phyloP scores from a whole-genome alignment of 805 yeast species.

The Candida dajiaensis region DNA sequence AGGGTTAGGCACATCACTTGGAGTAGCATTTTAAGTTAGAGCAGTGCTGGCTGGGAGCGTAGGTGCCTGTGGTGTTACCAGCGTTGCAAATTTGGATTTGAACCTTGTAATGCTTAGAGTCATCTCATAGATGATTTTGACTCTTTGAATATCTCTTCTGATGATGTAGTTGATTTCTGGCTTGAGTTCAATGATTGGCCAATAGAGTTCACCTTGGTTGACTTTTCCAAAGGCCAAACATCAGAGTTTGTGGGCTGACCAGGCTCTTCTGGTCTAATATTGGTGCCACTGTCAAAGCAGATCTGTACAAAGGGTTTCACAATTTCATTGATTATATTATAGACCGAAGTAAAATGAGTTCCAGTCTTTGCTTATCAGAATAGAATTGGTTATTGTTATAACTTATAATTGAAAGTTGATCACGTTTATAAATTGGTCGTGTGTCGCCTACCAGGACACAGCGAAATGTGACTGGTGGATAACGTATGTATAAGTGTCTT shows the following conservation, averaged over 20 bases:
- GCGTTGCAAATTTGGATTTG: not conserved
- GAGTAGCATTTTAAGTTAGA: not conserved
- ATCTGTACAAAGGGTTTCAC: too few relatives aligned
- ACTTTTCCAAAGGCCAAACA: constrained; percentile 18
- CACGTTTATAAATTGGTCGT: too few relatives aligned
- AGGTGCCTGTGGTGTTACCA: not conserved
- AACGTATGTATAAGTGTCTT: too few relatives aligned
- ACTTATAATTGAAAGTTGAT: too few relatives aligned
- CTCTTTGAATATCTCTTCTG: constrained; percentile 6
- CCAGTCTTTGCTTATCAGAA: too few relatives aligned
- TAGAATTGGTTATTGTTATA: too few relatives aligned
- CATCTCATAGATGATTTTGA: not conserved
- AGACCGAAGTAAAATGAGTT: too few relatives aligned
- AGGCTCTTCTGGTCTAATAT: not conserved
- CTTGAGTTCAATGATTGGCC: constrained; percentile 14
- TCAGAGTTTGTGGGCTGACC: not conserved
- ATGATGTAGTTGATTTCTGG: constrained; percentile 14
- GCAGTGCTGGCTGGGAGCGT: not conserved
- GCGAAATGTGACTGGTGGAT: too few relatives aligned
- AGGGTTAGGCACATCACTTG: not conserved
- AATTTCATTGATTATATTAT: too few relatives aligned
- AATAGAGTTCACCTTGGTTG: constrained; percentile 10
- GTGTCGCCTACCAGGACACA: too few relatives aligned
- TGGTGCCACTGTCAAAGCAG: not conserved
- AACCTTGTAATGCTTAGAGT: constrained; percentile 1